Percentiles rank a stretch among this genome's conserved stretches.
phyloP scores from a whole-genome alignment of 306 rosid species.

The Prunus dulcis region DNA sequence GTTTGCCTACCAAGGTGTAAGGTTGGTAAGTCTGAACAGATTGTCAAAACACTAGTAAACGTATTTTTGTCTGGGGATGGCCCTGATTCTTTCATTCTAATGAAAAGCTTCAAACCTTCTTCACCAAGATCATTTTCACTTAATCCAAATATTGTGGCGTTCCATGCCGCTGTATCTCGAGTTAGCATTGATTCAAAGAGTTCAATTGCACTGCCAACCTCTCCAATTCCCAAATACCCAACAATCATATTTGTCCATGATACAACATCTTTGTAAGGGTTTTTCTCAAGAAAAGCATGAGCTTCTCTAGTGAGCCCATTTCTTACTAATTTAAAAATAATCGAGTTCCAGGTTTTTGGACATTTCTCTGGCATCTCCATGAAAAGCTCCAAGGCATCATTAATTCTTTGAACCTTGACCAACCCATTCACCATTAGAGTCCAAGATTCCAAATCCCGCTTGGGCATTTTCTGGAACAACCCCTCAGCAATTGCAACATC shows the following conservation, averaged over 20 bases:
- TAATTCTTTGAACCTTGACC: slow-evolving; percentile 25
- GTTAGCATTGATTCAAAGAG: slow-evolving; percentile 31
- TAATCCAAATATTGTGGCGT: slow-evolving; percentile 52
- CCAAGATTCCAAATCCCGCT: slow-evolving; percentile 41
- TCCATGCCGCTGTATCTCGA: slow-evolving; percentile 44
- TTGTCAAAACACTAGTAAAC: slow-evolving; percentile 42
- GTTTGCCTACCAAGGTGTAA: slow-evolving; percentile 43
- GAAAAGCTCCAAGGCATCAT: slow-evolving; percentile 43
- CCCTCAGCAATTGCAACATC: slow-evolving; percentile 29
- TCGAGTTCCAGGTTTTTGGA: slow-evolving; percentile 40
- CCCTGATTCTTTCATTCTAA: slow-evolving; percentile 43
- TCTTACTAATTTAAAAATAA: slow-evolving; percentile 35
- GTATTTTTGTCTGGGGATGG: slow-evolving; percentile 40
- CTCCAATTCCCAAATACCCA: slow-evolving; percentile 43
- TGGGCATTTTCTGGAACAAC: slow-evolving; percentile 43
- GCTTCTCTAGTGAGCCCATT: slow-evolving; percentile 38
- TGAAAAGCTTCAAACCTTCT: slow-evolving; percentile 47
- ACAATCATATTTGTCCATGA: slow-evolving; percentile 51
- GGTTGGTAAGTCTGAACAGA: slow-evolving; percentile 46
- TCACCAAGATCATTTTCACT: slow-evolving; percentile 44
- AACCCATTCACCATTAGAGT: slow-evolving; percentile 38
- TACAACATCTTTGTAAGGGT: slow-evolving; percentile 37
- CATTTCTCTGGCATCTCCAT: slow-evolving; percentile 47
- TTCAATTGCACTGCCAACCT: slow-evolving; percentile 32
- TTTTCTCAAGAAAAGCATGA: slow-evolving; percentile 43